Percentiles rank a stretch among this genome's conserved stretches.
Evolutionary conservation across 139 green algal genomes (phyloP).

Genomic region (Chlamydomonas sp.): DNA sequence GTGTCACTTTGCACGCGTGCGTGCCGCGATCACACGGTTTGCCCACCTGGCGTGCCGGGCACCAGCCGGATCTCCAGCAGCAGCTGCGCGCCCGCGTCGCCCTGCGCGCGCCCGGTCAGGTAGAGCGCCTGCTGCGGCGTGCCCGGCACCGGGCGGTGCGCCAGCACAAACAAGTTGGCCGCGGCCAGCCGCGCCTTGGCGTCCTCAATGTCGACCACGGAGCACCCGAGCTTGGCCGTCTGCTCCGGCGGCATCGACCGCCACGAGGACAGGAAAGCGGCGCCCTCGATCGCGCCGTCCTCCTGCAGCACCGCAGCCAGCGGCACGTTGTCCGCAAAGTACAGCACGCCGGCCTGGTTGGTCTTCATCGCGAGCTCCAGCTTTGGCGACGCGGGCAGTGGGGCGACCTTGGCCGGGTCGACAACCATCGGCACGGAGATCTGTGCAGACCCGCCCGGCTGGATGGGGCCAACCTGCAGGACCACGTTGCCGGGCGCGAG

Average conservation of each 20-base stretch:
- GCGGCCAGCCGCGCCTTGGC: conserved; percentile 43
- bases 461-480: conserved; percentile 26
- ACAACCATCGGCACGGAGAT: conserved; percentile 40
- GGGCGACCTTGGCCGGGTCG: conserved; percentile 39
- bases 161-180: conserved; percentile 58
- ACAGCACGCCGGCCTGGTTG: conserved; percentile 73
- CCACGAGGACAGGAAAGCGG: conserved; percentile 46
- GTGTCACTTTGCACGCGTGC: too few relatives aligned
- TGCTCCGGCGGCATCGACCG: conserved; percentile 33
- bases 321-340: conserved; percentile 69
- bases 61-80: conserved; percentile 46
- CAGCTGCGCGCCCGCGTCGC: conserved; percentile 23
- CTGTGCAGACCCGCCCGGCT: conserved; percentile 28
- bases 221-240: conserved; percentile 27
- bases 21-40: too few relatives aligned
- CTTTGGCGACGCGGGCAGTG: conserved; percentile 16
- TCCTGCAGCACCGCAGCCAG: conserved; percentile 53
- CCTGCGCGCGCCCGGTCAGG: conserved; percentile 35
- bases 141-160: conserved; percentile 54
- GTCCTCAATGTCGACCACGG: conserved; percentile 36
- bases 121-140: conserved; percentile 58
- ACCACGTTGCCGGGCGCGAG: conserved; percentile 58
- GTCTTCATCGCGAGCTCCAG: conserved; percentile 50
- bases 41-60: conserved; percentile 29
- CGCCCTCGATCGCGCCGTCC: conserved; percentile 28